Evolutionary conservation across 805 yeast species (phyloP).

Genomic region (Hanseniaspora occidentalis): DNA sequence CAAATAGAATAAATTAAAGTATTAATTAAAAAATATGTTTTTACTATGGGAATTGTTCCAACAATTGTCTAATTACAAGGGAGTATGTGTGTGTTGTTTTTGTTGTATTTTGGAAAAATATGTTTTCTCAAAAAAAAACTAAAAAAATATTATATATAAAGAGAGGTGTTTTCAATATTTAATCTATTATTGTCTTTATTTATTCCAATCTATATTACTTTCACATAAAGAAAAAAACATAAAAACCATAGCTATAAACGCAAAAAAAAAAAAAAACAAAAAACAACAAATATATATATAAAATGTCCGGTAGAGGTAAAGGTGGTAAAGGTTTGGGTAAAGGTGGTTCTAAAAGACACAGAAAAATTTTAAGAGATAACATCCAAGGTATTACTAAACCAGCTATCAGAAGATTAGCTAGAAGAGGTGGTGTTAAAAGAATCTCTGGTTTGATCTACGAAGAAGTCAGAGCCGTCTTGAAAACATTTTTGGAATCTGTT

Average conservation of each 20-base stretch:
- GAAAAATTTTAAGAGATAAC: conserved; percentile 98
- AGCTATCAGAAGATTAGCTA: conserved; percentile 98
- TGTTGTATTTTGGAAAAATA: too few species aligned
- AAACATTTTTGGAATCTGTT: conserved; percentile 89
- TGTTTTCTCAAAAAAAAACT: neutral
- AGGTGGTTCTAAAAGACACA: conserved; percentile 99
- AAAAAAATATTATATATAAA: neutral
- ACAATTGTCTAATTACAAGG: neutral
- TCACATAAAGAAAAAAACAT: neutral
- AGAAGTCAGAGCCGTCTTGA: conserved; percentile 93
- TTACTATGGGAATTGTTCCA: neutral
- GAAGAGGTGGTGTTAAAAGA: conserved; percentile 99
- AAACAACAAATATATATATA: conserved; percentile 11
- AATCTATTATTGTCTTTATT: neutral
- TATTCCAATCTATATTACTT: neutral
- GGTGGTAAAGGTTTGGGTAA: conserved; percentile 99
- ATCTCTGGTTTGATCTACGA: conserved; percentile 96
- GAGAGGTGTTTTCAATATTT: neutral
- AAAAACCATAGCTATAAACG: neutral
- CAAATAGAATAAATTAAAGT: neutral
- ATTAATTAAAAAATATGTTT: neutral
- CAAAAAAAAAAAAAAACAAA: conserved; percentile 4
- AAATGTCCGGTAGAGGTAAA: conserved; percentile 98
- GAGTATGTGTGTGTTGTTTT: neutral
- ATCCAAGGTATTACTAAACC: conserved; percentile 99